These are phyloP conservation scores for Rubus parviflorus DNA, from an alignment of 306 rosid genomes.

Conservation along the genomic window DNA sequence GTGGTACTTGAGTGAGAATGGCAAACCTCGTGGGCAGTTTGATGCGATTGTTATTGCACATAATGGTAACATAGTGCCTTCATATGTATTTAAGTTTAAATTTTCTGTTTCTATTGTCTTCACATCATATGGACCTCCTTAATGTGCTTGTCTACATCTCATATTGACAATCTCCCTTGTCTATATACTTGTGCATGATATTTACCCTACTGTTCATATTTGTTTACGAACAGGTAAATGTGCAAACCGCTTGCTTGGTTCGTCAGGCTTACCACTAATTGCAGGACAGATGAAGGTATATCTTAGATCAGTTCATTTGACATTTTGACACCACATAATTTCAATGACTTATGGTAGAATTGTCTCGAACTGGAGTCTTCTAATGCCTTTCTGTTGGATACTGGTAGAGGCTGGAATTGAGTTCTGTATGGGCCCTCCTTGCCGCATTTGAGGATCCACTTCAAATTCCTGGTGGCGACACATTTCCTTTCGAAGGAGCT, in stretches of 20 bases:
- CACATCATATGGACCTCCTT: not conserved
- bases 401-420: conserved; percentile 80
- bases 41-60: conserved; percentile 93
- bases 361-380: not conserved
- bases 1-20: conserved; percentile 96
- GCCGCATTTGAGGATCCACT: conserved; percentile 93
- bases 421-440: conserved; percentile 95
- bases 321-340: not conserved
- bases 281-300: conserved; percentile 90
- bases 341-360: conserved; percentile 13
- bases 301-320: conserved; percentile 24
- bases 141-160: not conserved
- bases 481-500: conserved; percentile 90
- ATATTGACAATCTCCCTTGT: not conserved
- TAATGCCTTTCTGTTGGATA: not conserved
- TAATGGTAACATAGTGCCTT: conserved; percentile 53
- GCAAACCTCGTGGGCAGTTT: conserved; percentile 75
- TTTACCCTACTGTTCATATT: not conserved
- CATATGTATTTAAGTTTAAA: not conserved
- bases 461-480: conserved; percentile 40
- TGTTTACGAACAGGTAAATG: conserved; percentile 66
- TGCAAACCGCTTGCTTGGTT: conserved; percentile 87
- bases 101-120: conserved; percentile 3
- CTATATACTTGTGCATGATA: not conserved
- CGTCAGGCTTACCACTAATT: conserved; percentile 78